A percentile compares a stretch with the other conserved stretches of the same genome.
Conservation (phyloP, 2,329 filamentous ascomycete genomes). For the Beauveria sp. region DNA sequence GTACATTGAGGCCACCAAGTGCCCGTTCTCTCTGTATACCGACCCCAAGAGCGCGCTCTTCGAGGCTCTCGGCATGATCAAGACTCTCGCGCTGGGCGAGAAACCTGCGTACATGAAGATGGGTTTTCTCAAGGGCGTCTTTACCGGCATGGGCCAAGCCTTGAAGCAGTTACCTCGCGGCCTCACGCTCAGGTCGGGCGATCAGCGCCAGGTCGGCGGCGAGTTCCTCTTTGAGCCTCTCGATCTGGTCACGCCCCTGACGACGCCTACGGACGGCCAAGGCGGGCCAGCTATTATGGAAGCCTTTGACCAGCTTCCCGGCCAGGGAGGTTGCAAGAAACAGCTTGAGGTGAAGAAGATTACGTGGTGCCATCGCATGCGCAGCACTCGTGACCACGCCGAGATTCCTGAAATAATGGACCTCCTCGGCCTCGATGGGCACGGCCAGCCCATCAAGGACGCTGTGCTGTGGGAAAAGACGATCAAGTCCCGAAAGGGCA, state of each 20-base stretch:
- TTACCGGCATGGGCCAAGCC: constrained; percentile 49
- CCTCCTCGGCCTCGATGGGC: constrained; percentile 49
- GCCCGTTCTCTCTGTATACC: constrained; percentile 68
- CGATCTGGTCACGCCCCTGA: constrained; percentile 35
- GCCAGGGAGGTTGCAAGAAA: constrained; percentile 18
- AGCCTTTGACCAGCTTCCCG: constrained; percentile 5
- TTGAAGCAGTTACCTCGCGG: constrained; percentile 51
- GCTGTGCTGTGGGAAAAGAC: constrained; percentile 40
- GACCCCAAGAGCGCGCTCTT: constrained; percentile 64
- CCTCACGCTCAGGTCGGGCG: constrained; percentile 55
- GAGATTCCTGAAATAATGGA: constrained; percentile 61
- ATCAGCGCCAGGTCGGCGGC: constrained; percentile 63
- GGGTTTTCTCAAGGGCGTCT: constrained; percentile 41
- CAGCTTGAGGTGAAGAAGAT: constrained; percentile 49
- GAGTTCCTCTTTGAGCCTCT: constrained; percentile 68
- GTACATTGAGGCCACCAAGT: constrained; percentile 56
- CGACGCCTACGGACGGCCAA: constrained; percentile 33
- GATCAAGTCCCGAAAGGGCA: constrained; percentile 43
- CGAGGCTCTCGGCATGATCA: constrained; percentile 59
- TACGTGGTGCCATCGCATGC: constrained; percentile 79
- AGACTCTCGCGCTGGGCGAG: constrained; percentile 51
- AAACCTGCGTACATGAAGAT: constrained; percentile 58
- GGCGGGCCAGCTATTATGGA: constrained; percentile 16
- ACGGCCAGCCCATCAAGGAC: constrained; percentile 30
- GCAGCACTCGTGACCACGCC: constrained; percentile 67